A percentile compares a stretch with the other conserved stretches of the same genome.
phyloP scores from a whole-genome alignment of 495 filamentous ascomycete genomes.

The Pseudomonodictys pantanalensis region DNA sequence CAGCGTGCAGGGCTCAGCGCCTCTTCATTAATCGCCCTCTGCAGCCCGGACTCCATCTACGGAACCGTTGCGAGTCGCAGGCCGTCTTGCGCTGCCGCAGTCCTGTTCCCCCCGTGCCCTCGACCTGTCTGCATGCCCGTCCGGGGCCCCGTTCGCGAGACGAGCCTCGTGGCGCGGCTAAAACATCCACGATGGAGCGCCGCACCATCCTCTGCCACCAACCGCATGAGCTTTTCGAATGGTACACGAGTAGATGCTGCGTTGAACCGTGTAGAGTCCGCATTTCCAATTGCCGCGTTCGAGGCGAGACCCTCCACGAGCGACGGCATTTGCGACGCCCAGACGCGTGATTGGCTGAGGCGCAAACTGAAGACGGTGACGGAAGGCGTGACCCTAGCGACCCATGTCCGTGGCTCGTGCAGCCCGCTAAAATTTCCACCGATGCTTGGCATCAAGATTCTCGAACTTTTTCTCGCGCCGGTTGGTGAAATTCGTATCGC shows the following conservation, averaged over 20 bases:
- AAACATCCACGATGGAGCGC: neutral
- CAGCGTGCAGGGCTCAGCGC: constrained; percentile 9
- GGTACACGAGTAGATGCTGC: no score
- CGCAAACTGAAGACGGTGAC: neutral
- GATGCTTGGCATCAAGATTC: constrained; percentile 28
- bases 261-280: no score
- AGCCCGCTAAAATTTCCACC: neutral
- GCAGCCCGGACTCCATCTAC: neutral
- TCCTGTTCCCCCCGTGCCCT: constrained; percentile 1
- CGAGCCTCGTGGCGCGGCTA: neutral
- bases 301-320: no score
- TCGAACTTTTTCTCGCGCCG: constrained; percentile 10
- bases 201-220: neutral
- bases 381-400: neutral
- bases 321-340: neutral
- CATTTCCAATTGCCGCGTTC: no score
- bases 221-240: neutral
- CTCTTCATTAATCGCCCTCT: constrained; percentile 1
- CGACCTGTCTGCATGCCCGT: neutral
- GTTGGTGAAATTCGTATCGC: constrained; percentile 38
- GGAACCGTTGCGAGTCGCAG: neutral
- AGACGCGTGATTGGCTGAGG: neutral
- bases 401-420: neutral
- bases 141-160: neutral
- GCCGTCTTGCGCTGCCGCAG: neutral